A percentile compares a stretch with the other conserved stretches of the same genome.
Conservation (phyloP, 2,329 filamentous ascomycete genomes). For the Penicillium italicum region DNA sequence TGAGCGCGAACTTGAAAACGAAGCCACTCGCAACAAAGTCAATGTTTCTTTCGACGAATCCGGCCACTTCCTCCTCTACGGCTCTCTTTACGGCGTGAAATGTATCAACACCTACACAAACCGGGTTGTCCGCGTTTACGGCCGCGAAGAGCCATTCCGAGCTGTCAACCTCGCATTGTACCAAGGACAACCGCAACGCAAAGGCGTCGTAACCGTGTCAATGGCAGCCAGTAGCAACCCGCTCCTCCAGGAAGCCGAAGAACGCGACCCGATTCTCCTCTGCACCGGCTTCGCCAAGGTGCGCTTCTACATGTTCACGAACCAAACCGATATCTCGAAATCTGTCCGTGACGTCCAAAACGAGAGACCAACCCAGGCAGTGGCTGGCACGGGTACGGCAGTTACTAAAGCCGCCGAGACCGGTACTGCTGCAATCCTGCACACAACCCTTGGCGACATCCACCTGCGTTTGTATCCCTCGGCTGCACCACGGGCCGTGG, state of each 20-base stretch:
- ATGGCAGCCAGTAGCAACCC: slow-evolving; percentile 97
- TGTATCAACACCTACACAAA: slow-evolving; percentile 96
- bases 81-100: slow-evolving; percentile 87
- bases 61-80: slow-evolving; percentile 90
- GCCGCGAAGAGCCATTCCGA: slow-evolving; percentile 82
- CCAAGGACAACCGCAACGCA: slow-evolving; percentile 92
- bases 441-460: slow-evolving; percentile 93
- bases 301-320: slow-evolving; percentile 98
- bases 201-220: slow-evolving; percentile 85
- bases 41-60: slow-evolving; percentile 97
- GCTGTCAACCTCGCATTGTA: slow-evolving; percentile 81
- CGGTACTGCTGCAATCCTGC: slow-evolving; percentile 76
- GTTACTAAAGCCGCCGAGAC: slow-evolving; percentile 64
- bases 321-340: slow-evolving; percentile 78
- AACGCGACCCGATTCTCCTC: slow-evolving; percentile 82
- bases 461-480: slow-evolving; percentile 89
- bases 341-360: slow-evolving; percentile 88
- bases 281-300: slow-evolving; percentile 80
- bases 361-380: slow-evolving; percentile 73
- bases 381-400: slow-evolving; percentile 43
- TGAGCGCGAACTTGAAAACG: slow-evolving; percentile 78
- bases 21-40: slow-evolving; percentile 62
- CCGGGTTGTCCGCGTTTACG: slow-evolving; percentile 83
- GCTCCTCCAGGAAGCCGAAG: slow-evolving; percentile 84
- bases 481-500: slow-evolving; percentile 87